Evolutionary conservation across 495 filamentous ascomycete genomes (phyloP).

Genomic region (Aspergillus bertholletiae): DNA sequence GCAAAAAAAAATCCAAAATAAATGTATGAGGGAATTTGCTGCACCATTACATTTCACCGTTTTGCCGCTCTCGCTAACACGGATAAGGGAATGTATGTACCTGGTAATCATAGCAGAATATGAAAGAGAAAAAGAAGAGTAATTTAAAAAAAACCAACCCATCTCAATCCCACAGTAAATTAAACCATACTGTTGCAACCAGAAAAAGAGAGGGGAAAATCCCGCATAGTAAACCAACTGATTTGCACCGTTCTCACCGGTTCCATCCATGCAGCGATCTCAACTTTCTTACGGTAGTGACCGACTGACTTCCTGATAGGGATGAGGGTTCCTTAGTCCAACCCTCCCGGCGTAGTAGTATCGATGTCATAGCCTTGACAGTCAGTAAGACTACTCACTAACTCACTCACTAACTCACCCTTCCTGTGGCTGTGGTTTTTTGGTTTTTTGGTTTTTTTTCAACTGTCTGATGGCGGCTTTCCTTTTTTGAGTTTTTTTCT

Average conservation of each 20-base stretch:
- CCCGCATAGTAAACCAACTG: constrained; percentile 4
- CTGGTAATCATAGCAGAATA: neutral
- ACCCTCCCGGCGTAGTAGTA: no score
- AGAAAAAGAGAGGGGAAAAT: constrained; percentile 1
- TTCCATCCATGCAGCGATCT: constrained; percentile 10
- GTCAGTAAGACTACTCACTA: no score
- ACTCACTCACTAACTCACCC: neutral
- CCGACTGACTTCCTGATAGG: no score
- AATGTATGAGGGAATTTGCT: constrained; percentile 23
- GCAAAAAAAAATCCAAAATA: neutral
- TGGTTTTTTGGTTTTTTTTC: no score
- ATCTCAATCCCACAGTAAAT: neutral
- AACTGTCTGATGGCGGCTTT: constrained; percentile 3
- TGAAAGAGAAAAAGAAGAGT: no score
- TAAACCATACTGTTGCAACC: neutral
- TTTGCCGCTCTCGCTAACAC: constrained; percentile 15
- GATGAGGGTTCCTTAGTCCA: no score
- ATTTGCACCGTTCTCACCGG: neutral
- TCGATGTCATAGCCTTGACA: neutral
- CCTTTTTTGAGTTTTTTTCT: constrained; percentile 1
- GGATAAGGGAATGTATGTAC: constrained; percentile 7
- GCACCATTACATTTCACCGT: constrained; percentile 2
- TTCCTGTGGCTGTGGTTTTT: constrained; percentile 2
- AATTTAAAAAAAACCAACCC: no score
- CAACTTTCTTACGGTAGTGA: neutral